Evolutionary conservation across 805 yeast genomes (phyloP), one percentile per base, ranked within the genome.

Genomic region (Myxozyma vanderwaltii): DNA sequence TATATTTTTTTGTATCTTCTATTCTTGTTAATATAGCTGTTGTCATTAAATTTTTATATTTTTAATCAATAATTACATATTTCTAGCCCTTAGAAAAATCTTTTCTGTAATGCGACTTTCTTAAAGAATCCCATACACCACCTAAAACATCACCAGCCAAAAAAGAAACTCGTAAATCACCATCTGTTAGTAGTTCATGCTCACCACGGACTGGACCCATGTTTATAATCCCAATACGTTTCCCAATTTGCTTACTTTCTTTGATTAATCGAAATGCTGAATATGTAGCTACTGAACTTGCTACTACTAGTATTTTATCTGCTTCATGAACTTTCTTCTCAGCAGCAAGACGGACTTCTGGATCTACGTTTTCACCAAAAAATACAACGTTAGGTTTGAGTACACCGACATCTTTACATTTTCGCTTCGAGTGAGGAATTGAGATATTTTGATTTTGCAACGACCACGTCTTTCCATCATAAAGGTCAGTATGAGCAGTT

Each of bases 331-430:
- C 21, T 26, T 54, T 48, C 4, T 43, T 39, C 40, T 65, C 64
- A 2, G 70, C 71, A 6, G 52, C 61, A 17, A 2, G 15, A 26
- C 62, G 55, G 5, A 51, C 54, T 1, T 36, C 54, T n/a, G 48
- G 63, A 19, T 56, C 58, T 5, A 67, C 69, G n/a, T 62, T 54
- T 46, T 69, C 71, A 4, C 71, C 71, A 52, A 68, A 68, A 47
- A 68, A 68, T 3, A 68, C 63, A 10, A 68, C 71, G 44, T 61
- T 48, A 2, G 71, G 71, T 38, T 68, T 68, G 15, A 69, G 49
- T 2, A 68, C 63, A 10, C 71, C 71, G 13, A 58, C 63, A 43
- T 54, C 67, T 2, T 59, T 59, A n/a, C 56, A 36, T 27, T 51
- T 60, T 23, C 50, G 46, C 21, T 47, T 48, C 12, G 61, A 41